Base-by-base conservation (phyloP, 225 moss, liverwort and hornwort species). In the Marchantia polymorpha region DNA sequence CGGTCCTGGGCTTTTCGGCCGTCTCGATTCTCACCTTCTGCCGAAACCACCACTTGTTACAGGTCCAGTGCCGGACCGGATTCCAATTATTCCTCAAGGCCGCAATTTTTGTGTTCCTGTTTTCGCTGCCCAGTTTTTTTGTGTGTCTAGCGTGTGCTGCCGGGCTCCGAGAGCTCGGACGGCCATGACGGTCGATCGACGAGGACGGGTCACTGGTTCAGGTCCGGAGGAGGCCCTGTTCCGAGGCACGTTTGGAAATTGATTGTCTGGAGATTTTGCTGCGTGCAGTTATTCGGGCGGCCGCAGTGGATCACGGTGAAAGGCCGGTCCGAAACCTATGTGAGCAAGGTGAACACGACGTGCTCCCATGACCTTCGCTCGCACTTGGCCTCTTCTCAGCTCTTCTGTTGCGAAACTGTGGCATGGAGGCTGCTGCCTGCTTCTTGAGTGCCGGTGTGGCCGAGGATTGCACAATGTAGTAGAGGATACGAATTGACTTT, bases 261-360 rank as follows among this genome's bases (percentile, higher is more conserved):
- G 39, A 39, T 39, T 39, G 39, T 39, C 2, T 39, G 39, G 39
- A 39, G 39, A 39, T 39, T 39, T 39, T 39, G 39, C 39, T 39
- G 39, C 39, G 5, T 83, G 88, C 90, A 93, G 95, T 77, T 96
- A 39, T 84, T 93, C 82, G 94, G 97, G 14, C 94, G 94, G 59
- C 97, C 97, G 61, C 94, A 93, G 70, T 94, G 97, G 97, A 20
- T 97, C 15, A 97, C 94, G 5, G 93, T 97, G 3, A 92, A 87
- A 79, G 93, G 90, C 61, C 91, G 94, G 56, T 94, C 93, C 23
- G 88, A 93, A 68, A 87, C 72, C 0, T 97, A 97, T 55, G 92
- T 94, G 48, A 83, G 75, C 50, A 97, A 93, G 94, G 93, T 93
- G 27, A 55, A 56, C 11, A 20, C 8, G 23, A 0, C 49, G 11